Percentiles rank a stretch among this genome's conserved stretches.
Conservation (phyloP, 2,329 filamentous ascomycete genomes). For the Drechslera avenae region DNA sequence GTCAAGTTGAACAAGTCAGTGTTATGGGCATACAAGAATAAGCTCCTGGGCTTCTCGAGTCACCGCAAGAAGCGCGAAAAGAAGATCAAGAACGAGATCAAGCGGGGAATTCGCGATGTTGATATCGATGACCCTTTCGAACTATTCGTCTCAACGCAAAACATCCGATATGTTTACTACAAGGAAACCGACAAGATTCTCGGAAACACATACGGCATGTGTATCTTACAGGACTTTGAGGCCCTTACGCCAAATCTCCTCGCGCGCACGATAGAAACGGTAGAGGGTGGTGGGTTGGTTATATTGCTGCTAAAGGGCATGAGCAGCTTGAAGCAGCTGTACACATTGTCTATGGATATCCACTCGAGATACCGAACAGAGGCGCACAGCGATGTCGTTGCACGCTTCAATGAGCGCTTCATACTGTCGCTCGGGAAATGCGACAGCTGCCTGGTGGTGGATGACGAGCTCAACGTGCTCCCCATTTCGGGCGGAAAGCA, state of each 20-base stretch:
- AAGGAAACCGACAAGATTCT: slow-evolving; percentile 99
- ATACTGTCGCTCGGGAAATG: slow-evolving; percentile 94
- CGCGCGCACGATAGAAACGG: slow-evolving; percentile 93
- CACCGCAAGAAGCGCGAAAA: slow-evolving; percentile 97
- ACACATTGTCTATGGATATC: slow-evolving; percentile 96
- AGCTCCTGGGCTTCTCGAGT: slow-evolving; percentile 88
- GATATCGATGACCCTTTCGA: slow-evolving; percentile 96
- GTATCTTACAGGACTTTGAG: slow-evolving; percentile 97
- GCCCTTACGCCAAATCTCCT: slow-evolving; percentile 96
- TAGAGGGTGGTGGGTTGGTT: slow-evolving; percentile 92
- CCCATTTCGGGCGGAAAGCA: slow-evolving; percentile 95
- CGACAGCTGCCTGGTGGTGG: slow-evolving; percentile 90
- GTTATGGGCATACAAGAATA: slow-evolving; percentile 98
- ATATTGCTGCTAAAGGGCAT: slow-evolving; percentile 92
- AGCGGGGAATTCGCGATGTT: slow-evolving; percentile 87
- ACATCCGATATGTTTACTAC: slow-evolving; percentile 99
- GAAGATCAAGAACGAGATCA: slow-evolving; percentile 99
- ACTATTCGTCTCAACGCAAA: slow-evolving; percentile 92
- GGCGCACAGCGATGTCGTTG: slow-evolving; percentile 91
- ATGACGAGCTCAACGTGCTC: slow-evolving; percentile 96
- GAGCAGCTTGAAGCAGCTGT: slow-evolving; percentile 95
- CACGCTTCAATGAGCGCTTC: slow-evolving; percentile 97
- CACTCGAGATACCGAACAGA: slow-evolving; percentile 96
- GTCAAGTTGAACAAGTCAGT: slow-evolving; percentile 96
- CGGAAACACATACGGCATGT: slow-evolving; percentile 98